These are phyloP conservation scores for Aspergillus tubingensis DNA, from an alignment of 2,329 filamentous ascomycete species.

Conservation along the genomic window DNA sequence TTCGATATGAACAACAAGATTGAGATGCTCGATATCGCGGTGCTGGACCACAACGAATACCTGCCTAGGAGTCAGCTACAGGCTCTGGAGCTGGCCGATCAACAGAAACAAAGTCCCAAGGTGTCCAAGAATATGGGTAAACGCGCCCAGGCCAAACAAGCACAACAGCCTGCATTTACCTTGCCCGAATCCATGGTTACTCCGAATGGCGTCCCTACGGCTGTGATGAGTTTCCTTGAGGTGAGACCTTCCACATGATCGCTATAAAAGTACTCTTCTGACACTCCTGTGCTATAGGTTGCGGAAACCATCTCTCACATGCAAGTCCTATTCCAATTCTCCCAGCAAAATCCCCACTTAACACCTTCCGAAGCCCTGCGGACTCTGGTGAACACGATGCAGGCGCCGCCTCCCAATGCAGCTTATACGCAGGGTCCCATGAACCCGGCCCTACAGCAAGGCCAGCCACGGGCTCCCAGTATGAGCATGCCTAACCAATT, in stretches of 20 bases:
- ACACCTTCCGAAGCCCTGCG: constrained; percentile 58
- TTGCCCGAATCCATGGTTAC: constrained; percentile 47
- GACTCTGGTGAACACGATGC: constrained; percentile 52
- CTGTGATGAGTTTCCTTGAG: constrained; percentile 64
- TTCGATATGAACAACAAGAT: constrained; percentile 80
- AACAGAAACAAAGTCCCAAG: constrained; percentile 60
- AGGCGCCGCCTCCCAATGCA: constrained; percentile 37
- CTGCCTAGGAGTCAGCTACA: constrained; percentile 67
- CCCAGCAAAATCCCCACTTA: constrained; percentile 54
- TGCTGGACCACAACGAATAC: constrained; percentile 77
- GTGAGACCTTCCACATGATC: constrained; percentile 35
- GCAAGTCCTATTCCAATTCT: constrained; percentile 61
- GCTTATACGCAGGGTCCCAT: constrained; percentile 33
- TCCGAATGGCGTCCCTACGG: constrained; percentile 57
- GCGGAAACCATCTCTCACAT: constrained; percentile 67
- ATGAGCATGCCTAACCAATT: constrained; percentile 54
- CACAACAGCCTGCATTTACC: constrained; percentile 45
- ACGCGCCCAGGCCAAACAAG: constrained; percentile 52
- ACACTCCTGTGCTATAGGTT: constrained; percentile 46
- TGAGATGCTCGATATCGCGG: constrained; percentile 80
- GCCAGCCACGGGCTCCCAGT: constrained; percentile 45
- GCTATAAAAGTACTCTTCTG: neutral
- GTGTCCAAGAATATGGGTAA: constrained; percentile 59
- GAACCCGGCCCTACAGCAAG: constrained; percentile 40
- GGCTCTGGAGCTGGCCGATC: constrained; percentile 53